phyloP scores from a whole-genome alignment of 768 basidiomycete genomes.

The Mycena vulgaris region DNA sequence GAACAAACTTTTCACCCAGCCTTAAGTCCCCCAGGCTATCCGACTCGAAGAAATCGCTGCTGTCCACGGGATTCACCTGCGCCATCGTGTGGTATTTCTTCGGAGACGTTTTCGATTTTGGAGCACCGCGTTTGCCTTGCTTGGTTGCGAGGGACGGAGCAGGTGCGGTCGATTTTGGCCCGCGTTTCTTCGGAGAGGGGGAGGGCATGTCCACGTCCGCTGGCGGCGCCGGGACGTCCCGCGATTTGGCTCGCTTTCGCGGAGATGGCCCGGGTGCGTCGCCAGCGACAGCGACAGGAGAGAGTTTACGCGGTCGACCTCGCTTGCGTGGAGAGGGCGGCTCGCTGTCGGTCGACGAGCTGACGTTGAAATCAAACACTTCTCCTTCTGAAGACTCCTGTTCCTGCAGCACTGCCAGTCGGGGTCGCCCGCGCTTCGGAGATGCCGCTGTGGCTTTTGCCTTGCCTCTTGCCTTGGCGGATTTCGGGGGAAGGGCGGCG shows the following conservation, averaged over 20 bases:
- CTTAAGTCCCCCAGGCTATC: constrained; percentile 32
- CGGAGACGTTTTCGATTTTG: background rate
- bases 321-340: constrained; percentile 44
- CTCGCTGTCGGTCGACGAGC: constrained; percentile 36
- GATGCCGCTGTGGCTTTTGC: constrained; percentile 8
- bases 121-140: background rate
- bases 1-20: constrained; percentile 8
- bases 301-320: constrained; percentile 40
- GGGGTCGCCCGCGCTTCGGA: constrained; percentile 13
- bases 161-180: constrained; percentile 3
- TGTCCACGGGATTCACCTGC: constrained; percentile 17
- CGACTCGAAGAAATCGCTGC: constrained; percentile 37
- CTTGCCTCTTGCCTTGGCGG: constrained; percentile 31
- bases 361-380: constrained; percentile 43
- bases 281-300: background rate
- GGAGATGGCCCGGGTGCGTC: constrained; percentile 6
- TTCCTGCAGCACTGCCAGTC: background rate
- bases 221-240: background rate
- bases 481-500: constrained; percentile 6
- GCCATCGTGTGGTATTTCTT: constrained; percentile 24
- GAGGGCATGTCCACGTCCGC: background rate
- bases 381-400: constrained; percentile 42
- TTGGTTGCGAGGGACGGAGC: background rate
- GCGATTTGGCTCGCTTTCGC: constrained; percentile 26
- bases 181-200: constrained; percentile 18